These are phyloP conservation scores for Orbilia blumenaviensis DNA, from an alignment of 2,329 filamentous ascomycete species.

Conservation along the genomic window DNA sequence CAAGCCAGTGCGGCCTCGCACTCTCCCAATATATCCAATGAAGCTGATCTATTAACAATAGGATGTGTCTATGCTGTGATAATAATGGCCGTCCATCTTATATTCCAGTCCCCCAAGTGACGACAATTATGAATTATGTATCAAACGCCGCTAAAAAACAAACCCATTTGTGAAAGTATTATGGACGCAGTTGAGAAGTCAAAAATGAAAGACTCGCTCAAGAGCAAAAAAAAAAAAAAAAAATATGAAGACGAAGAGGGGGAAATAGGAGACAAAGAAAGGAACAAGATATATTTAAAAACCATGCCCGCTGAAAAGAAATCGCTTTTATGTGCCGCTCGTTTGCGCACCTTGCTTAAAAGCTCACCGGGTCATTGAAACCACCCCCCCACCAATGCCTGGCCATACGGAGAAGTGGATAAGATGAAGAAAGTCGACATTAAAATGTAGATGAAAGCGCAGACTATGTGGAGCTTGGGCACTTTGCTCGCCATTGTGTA, in stretches of 20 bases:
- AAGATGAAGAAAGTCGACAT: neutral
- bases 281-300: neutral
- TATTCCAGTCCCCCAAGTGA: neutral
- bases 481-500: constrained; percentile 37
- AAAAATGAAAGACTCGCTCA: constrained; percentile 14
- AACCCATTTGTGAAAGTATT: neutral
- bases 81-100: neutral
- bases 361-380: neutral
- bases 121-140: constrained; percentile 3
- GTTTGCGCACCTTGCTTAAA: neutral
- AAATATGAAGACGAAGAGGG: neutral
- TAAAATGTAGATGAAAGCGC: neutral
- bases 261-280: neutral
- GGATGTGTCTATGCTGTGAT: constrained; percentile 2
- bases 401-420: neutral
- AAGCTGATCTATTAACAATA: constrained; percentile 13
- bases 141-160: constrained; percentile 24
- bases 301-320: constrained; percentile 15
- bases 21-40: neutral
- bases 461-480: constrained; percentile 5
- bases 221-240: neutral
- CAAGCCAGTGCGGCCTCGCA: neutral
- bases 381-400: neutral
- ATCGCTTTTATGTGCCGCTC: constrained; percentile 18
- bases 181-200: neutral